Percentiles rank a stretch among this genome's conserved stretches.
These are phyloP conservation scores for Kwoniella europaea DNA, from an alignment of 768 basidiomycete species.

Conservation along the genomic window DNA sequence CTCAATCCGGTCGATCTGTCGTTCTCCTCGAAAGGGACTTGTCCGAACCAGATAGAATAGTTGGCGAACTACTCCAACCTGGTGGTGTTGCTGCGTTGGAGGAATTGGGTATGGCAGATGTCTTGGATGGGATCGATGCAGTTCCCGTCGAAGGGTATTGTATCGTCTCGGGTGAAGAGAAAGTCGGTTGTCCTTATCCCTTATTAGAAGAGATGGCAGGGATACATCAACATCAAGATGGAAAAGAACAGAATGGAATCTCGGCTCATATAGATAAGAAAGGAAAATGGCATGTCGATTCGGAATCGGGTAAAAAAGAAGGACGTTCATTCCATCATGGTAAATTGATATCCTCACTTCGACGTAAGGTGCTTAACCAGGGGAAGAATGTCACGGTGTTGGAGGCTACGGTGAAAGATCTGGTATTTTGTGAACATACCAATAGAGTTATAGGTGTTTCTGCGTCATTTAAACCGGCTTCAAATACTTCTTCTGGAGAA, in stretches of 20 bases:
- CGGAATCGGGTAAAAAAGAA: constrained; percentile 58
- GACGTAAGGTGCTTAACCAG: constrained; percentile 68
- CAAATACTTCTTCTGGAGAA: not conserved
- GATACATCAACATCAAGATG: constrained; percentile 3
- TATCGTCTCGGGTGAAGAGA: constrained; percentile 66
- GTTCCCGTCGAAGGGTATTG: constrained; percentile 84
- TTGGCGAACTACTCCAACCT: constrained; percentile 95
- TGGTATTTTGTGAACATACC: constrained; percentile 69
- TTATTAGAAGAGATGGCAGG: constrained; percentile 43
- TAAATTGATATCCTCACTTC: constrained; percentile 77
- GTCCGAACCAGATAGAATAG: constrained; percentile 91
- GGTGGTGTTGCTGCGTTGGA: constrained; percentile 79
- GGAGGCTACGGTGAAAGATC: constrained; percentile 54
- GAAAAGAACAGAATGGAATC: not conserved
- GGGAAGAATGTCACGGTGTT: constrained; percentile 47
- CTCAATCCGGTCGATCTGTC: constrained; percentile 72
- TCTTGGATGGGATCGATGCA: constrained; percentile 86
- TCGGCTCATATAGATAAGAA: not conserved
- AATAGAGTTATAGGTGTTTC: constrained; percentile 54
- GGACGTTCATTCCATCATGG: constrained; percentile 95
- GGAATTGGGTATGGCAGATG: constrained; percentile 74
- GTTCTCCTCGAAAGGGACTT: constrained; percentile 89
- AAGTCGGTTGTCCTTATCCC: constrained; percentile 90
- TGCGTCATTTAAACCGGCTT: constrained; percentile 41
- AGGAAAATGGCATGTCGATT: constrained; percentile 43